Evolutionary conservation across 208 protist genomes (phyloP), one percentile per base, ranked within the genome.

Genomic region (Sergeia podlipaevii): DNA sequence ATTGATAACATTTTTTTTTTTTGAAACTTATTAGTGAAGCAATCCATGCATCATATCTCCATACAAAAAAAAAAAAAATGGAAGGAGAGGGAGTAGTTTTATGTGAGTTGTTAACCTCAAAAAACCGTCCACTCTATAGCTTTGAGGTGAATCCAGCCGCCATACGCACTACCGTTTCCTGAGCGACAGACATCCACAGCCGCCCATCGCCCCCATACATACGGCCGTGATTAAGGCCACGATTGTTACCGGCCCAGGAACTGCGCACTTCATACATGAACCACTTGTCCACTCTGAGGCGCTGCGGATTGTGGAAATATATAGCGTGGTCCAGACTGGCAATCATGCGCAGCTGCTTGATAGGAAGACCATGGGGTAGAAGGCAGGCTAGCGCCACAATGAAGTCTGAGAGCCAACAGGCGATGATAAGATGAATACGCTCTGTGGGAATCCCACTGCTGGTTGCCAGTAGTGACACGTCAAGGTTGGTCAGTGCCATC

Each of bases 291-390:
- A 73, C 53, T 6, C 45, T 30, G 30, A 80, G 58, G 26, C 24
- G 29, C 18, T 69, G 44, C 4, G 60, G 49, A 38, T 53, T 27
- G 53, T 87, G 68, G 42, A 87, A 78, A 50, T 79, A 74, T 26
- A 87, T 70, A 18, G 71, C 44, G 54, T 87, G 79, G 33, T 87
- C 72, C n/a, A 87, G 71, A 27, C 65, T 74, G n/a, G 67, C 57
- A 26, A 75, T 67, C 51, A 80, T 56, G 10, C 43, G 38, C 48
- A 77, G 28, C 18, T 42, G 10, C 15, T 18, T 6, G 30, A 72
- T 61, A n/a, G 58, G 62, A 3, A 60, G 58, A 1, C 60, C 65
- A 33, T 69, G 51, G 0, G 60, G 60, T 21, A 70, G 37, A 6
- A 79, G 48, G 24, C 64, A 32, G 11, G 74, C 52, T n/a, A 70